Evolutionary conservation across 331 rosid species (phyloP).

Genomic region (Pyrus hybrid): DNA sequence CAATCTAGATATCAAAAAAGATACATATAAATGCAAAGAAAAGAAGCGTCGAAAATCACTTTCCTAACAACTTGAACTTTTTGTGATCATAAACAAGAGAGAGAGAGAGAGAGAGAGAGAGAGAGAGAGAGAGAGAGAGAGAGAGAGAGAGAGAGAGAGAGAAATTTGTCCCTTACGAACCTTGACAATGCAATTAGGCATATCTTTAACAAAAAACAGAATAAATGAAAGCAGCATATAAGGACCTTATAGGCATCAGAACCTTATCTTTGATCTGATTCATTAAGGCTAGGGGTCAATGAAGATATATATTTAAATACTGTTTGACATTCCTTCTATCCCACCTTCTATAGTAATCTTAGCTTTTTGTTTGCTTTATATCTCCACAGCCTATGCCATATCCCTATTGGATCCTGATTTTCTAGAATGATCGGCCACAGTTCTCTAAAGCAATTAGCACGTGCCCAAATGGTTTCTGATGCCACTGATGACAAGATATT

Average conservation of each 20-base stretch:
- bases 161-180: constrained; percentile 14
- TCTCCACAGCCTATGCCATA: constrained; percentile 16
- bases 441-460: not conserved
- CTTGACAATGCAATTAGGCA: constrained; percentile 15
- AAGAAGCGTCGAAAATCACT: no score
- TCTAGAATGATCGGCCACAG: not conserved
- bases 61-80: not conserved
- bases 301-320: constrained; percentile 6
- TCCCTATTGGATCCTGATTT: not conserved
- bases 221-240: constrained; percentile 7
- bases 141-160: no score
- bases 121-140: no score
- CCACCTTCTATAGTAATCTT: not conserved
- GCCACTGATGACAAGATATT: not conserved
- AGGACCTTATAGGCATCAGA: constrained; percentile 18
- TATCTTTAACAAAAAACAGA: constrained; percentile 5
- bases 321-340: constrained; percentile 33
- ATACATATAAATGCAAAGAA: no score
- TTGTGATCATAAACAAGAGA: not conserved
- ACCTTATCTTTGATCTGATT: constrained; percentile 22
- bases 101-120: no score
- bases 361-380: constrained; percentile 1
- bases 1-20: no score
- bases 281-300: not conserved
- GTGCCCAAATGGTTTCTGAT: not conserved